Base-by-base conservation (phyloP, 768 basidiomycete genomes). In the Mycena rebaudengoi region DNA sequence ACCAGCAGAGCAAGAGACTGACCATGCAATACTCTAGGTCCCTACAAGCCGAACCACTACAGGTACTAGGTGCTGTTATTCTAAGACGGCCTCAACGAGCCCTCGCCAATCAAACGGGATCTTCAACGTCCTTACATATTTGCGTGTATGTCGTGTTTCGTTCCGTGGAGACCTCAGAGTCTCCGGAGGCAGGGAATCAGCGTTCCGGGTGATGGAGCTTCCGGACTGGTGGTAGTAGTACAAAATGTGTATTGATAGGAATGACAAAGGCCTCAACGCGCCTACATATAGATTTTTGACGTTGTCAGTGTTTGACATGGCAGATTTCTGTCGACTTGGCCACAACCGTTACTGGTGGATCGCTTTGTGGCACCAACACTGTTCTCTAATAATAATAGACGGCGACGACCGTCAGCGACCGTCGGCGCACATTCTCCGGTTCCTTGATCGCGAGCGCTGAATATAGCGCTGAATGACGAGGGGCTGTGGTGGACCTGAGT, bases 41-140 rank as follows among this genome's bases (percentile, higher is more conserved):
- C n/a, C n/a, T n/a, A n/a, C n/a, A n/a, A n/a, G n/a, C n/a, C n/a
- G n/a, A n/a, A n/a, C n/a, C n/a, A n/a, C n/a, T 70, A 81, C 75
- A 82, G 83, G 66, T 85, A 85, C 78, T 85, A 80, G 75, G 61
- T 73, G 71, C 50, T 71, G 68, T 59, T 66, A 71, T 62, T 72
- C 67, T 75, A 76, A 79, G 83, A 85, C 78, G 89, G 89, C 89
- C 89, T 91, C 89, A 91, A 91, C 89, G 89, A 81, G 88, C 88
- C 88, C 84, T 87, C 82, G 84, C 83, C 82, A 81, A 76, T 73
- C 74, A 76, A 79, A 82, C 78, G 79, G 82, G 87, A 86, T 85
- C 85, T 88, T 87, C 85, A 88, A 88, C 85, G 85, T 88, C 84
- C 86, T 83, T 74, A 69, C 74, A 66, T 66, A 65, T 67, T 71